Evolutionary conservation across 2,329 filamentous ascomycete genomes (phyloP).

Genomic region (Fusarium sacchari): DNA sequence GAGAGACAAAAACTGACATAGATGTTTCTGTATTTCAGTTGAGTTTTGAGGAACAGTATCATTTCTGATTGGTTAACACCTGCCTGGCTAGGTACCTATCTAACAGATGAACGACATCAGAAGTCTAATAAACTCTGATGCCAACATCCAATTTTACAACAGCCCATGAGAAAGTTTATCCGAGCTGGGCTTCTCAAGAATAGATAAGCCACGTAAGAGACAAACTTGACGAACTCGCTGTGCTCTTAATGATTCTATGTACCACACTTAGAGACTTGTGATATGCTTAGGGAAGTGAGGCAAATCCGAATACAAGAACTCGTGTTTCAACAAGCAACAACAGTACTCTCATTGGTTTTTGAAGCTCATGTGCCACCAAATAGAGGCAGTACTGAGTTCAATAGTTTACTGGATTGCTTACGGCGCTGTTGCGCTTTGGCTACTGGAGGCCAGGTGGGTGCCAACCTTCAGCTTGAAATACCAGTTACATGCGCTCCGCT

Average conservation of each 20-base stretch:
- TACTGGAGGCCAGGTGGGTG: fast-evolving
- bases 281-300: neutral
- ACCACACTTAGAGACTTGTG: no score
- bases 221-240: neutral
- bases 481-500: neutral
- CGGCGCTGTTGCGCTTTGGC: neutral
- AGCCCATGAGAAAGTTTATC: neutral
- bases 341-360: neutral
- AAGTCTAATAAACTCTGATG: no score
- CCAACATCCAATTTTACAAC: neutral
- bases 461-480: neutral
- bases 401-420: neutral
- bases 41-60: no score
- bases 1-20: neutral
- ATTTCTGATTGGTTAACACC: no score
- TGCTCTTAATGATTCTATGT: fast-evolving
- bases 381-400: neutral
- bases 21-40: neutral
- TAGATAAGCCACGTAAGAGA: neutral
- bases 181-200: neutral
- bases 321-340: neutral
- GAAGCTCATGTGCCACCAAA: neutral
- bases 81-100: no score
- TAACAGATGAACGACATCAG: no score
- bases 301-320: fast-evolving